These are phyloP conservation scores for Solanum bulbocastanum DNA, from an alignment of 257 asterid species.

Conservation along the genomic window DNA sequence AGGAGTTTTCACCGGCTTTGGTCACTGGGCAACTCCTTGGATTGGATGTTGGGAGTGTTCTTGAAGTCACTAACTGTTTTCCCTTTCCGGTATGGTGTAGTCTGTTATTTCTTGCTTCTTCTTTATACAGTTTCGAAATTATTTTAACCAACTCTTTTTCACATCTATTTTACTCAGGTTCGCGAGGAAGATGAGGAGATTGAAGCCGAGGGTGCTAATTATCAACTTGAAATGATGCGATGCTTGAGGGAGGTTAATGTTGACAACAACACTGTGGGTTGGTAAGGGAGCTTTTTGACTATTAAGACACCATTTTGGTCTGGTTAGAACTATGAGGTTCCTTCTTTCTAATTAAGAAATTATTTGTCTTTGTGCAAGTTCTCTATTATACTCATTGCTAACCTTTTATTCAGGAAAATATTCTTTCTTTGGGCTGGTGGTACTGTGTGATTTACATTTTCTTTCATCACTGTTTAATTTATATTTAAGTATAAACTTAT, in stretches of 20 bases:
- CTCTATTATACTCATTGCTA: background rate
- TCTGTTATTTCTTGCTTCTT: background rate
- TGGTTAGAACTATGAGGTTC: background rate
- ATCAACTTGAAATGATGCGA: constrained; percentile 99
- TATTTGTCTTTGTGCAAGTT: background rate
- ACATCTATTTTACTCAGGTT: constrained; percentile 22
- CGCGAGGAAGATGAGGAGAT: constrained; percentile 97
- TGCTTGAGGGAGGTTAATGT: constrained; percentile 97
- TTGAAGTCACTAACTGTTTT: constrained; percentile 94
- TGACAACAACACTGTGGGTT: constrained; percentile 96
- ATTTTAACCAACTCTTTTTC: background rate
- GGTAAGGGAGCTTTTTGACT: constrained; percentile 30
- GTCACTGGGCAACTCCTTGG: constrained; percentile 98
- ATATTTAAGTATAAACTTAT: background rate
- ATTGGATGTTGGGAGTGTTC: constrained; percentile 94
- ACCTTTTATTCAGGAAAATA: background rate
- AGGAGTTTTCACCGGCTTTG: constrained; percentile 88
- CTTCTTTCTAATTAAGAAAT: background rate
- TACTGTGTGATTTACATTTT: background rate
- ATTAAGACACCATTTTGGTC: background rate
- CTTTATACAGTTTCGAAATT: background rate
- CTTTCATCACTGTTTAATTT: background rate
- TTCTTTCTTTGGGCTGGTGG: background rate
- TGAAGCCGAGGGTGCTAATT: constrained; percentile 96
- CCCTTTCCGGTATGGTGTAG: constrained; percentile 74